Evolutionary conservation across 2,329 filamentous ascomycete species (phyloP).

Genomic region (Hypoxylon sp.): DNA sequence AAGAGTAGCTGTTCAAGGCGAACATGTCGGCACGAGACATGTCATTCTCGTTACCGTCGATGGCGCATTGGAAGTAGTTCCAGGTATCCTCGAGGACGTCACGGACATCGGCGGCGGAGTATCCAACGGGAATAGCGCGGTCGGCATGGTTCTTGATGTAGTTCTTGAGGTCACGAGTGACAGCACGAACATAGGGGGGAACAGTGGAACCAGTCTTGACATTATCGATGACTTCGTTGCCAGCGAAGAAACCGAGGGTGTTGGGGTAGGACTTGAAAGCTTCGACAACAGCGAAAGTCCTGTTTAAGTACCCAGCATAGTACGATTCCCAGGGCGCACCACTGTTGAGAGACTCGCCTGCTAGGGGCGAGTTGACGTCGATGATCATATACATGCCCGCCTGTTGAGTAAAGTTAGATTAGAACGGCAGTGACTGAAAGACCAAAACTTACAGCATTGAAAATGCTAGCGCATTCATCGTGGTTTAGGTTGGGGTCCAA

Average conservation of each 20-base stretch:
- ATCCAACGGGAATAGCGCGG: conserved; percentile 81
- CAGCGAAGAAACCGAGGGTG: conserved; percentile 81
- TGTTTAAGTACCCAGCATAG: conserved; percentile 72
- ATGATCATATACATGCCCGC: conserved; percentile 78
- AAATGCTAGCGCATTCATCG: conserved; percentile 76
- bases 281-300: conserved; percentile 76
- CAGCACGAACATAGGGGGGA: conserved; percentile 80
- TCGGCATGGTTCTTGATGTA: conserved; percentile 80
- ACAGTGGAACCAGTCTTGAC: conserved; percentile 70
- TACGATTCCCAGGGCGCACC: conserved; percentile 71
- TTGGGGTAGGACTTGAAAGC: conserved; percentile 77
- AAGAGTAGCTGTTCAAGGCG: conserved; percentile 83
- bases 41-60: conserved; percentile 67
- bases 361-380: conserved; percentile 76
- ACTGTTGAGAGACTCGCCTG: conserved; percentile 70
- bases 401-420: conserved; percentile 36
- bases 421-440: background rate
- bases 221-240: conserved; percentile 83
- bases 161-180: conserved; percentile 84
- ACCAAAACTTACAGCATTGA: conserved; percentile 67
- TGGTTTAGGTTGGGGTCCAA: conserved; percentile 76
- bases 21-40: conserved; percentile 80
- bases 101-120: conserved; percentile 85
- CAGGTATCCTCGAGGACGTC: conserved; percentile 79
- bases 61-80: conserved; percentile 80